These are phyloP conservation scores for Onygenales sp. DNA, from an alignment of 2,329 filamentous ascomycete species.

Conservation along the genomic window DNA sequence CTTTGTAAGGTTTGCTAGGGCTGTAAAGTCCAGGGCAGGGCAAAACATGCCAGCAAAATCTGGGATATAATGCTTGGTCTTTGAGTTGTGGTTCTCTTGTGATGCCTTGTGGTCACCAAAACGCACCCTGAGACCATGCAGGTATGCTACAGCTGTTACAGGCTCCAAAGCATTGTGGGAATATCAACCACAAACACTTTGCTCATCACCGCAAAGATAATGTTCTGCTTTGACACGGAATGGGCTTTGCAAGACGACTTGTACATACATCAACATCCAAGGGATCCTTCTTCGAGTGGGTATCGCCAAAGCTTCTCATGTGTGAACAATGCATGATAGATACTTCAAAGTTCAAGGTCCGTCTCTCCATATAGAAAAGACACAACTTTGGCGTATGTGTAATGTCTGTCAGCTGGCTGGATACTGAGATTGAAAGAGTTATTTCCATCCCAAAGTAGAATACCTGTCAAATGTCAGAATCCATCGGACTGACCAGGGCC, in stretches of 20 bases:
- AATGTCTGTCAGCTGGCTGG: no score
- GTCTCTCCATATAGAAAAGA: no score
- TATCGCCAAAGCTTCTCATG: background rate
- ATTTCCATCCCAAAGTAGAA: no score
- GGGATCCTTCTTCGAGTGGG: background rate
- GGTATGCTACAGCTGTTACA: background rate
- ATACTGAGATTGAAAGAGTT: no score
- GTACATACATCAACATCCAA: background rate
- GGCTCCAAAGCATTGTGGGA: background rate
- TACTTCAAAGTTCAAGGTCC: no score
- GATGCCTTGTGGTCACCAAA: constrained; percentile 1
- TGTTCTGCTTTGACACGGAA: background rate
- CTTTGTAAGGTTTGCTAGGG: background rate
- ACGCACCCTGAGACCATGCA: background rate
- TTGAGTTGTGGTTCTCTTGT: background rate
- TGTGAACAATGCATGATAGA: no score
- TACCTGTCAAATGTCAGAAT: no score
- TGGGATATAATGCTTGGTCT: background rate
- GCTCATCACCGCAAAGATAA: background rate
- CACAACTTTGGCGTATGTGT: no score
- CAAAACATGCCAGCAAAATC: background rate
- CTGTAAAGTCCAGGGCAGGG: background rate
- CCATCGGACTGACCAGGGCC: no score
- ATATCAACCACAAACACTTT: background rate
- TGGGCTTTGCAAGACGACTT: background rate